Conservation (phyloP, 768 basidiomycete genomes). For the Rhizopogon sp. region DNA sequence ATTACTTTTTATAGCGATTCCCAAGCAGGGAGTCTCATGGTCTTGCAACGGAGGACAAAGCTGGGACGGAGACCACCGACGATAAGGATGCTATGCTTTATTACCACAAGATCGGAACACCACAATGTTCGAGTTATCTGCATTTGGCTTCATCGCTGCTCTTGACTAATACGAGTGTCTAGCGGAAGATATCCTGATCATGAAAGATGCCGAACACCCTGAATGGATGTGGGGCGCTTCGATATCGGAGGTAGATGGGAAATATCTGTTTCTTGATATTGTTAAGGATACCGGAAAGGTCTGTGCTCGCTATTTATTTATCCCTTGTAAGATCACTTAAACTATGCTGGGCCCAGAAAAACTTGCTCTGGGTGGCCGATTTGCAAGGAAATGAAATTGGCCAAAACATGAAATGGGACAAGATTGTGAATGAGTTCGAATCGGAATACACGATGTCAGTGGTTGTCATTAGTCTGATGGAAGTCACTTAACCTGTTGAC, state of each 20-base stretch:
- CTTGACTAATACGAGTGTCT: slow-evolving; percentile 4
- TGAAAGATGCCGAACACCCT: slow-evolving; percentile 59
- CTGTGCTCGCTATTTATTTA: slow-evolving; percentile 10
- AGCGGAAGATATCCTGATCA: slow-evolving; percentile 68
- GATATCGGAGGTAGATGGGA: slow-evolving; percentile 57
- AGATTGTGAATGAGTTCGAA: slow-evolving; percentile 64
- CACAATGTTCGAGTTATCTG: slow-evolving; percentile 46
- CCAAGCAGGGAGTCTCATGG: slow-evolving; percentile 47
- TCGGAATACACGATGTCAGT: slow-evolving; percentile 62
- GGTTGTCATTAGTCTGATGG: background rate
- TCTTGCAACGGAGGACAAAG: slow-evolving; percentile 40
- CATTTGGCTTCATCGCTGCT: slow-evolving; percentile 1
- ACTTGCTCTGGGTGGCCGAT: slow-evolving; percentile 70
- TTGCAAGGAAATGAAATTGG: slow-evolving; percentile 55
- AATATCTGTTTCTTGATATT: slow-evolving; percentile 53
- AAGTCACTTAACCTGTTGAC: background rate
- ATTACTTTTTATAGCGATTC: slow-evolving; percentile 38
- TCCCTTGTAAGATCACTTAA: background rate
- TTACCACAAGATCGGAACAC: slow-evolving; percentile 70
- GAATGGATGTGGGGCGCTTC: slow-evolving; percentile 59
- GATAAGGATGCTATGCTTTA: slow-evolving; percentile 71
- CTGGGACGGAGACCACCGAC: slow-evolving; percentile 52
- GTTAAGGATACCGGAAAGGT: slow-evolving; percentile 62
- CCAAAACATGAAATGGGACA: slow-evolving; percentile 65
- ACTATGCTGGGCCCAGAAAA: slow-evolving; percentile 45